Conservation (phyloP, 1,139 yeast species). For the Pichia sp. region DNA sequence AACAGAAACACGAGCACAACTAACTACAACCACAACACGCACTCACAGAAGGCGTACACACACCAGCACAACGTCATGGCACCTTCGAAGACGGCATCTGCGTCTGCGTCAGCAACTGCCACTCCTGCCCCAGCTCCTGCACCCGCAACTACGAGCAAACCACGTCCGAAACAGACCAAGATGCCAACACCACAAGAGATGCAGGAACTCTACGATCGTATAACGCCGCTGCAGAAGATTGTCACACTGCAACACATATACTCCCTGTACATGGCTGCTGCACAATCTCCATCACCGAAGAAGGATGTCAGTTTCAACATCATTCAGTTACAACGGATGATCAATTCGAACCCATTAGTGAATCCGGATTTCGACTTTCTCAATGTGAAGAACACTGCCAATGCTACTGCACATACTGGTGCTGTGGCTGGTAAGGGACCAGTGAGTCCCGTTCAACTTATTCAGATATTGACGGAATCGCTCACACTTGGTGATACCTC, state of each 20-base stretch:
- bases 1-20: too few species aligned
- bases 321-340: conserved; percentile 27
- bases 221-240: conserved; percentile 27
- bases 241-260: conserved; percentile 29
- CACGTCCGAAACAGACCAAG: conserved; percentile 2
- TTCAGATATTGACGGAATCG: conserved; percentile 28
- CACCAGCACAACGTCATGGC: too few species aligned
- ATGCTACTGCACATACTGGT: conserved; percentile 2
- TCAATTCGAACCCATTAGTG: conserved; percentile 28
- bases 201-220: conserved; percentile 21
- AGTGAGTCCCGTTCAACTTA: conserved; percentile 24
- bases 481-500: conserved; percentile 22
- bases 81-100: too few species aligned
- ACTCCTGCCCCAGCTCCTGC: too few species aligned
- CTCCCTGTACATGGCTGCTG: conserved; percentile 25
- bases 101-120: too few species aligned
- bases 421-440: conserved; percentile 6
- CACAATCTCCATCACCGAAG: conserved; percentile 23
- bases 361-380: conserved; percentile 28
- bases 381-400: conserved; percentile 22
- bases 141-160: background rate
- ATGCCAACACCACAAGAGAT: conserved; percentile 25
- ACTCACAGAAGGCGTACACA: too few species aligned
- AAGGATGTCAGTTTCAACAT: conserved; percentile 28
- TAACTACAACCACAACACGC: too few species aligned